Evolutionary conservation across 2,329 filamentous ascomycete genomes (phyloP), one percentile per base, ranked within the genome.

Genomic region (Gliomastix tumulicola): DNA sequence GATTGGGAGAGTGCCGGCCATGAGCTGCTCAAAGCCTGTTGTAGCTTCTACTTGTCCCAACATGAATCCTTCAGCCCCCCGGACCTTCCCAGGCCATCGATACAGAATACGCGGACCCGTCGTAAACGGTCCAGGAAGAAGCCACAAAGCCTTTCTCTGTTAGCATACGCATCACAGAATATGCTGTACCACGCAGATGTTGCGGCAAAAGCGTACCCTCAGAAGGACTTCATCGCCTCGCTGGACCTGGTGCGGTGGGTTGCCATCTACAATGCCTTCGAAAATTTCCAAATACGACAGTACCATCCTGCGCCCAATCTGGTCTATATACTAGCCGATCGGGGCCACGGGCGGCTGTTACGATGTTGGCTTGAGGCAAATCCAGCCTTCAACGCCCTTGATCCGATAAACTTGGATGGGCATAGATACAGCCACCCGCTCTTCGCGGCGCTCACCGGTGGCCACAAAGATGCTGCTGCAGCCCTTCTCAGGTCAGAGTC

Each of bases 21-120:
- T 30, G 60, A 72, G 2, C 46, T 36, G 15, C 47, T 74, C 7
- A 72, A 64, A 42, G 33, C 57, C 34, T 66, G 60, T 37, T 76
- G 70, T 40, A 36, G 51, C 3, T 38, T 36, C 2, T 68, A 73
- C 39, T 40, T 74, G 13, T 7, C 25, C 3, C 45, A 31, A 45
- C 9, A 37, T 36, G n/a, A 15, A 22, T 15, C 21, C 9, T 12
- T 22, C 11, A n/a, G 17, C 18, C 12, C 9, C 18, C 10, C 11
- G 12, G 17, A 23, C 18, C 13, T 11, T 23, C 17, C 5, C 18
- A 3, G 17, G 17, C 6, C 19, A 35, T 27, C n/a, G n/a, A n/a
- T n/a, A n/a, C n/a, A n/a, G n/a, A n/a, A n/a, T n/a, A n/a, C n/a
- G n/a, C n/a, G n/a, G n/a, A n/a, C n/a, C 6, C 11, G 30, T 3